Evolutionary conservation across 2,329 filamentous ascomycete species (phyloP), one percentile per base, ranked within the genome.

Genomic region (Chaetoscypha palmicola): DNA sequence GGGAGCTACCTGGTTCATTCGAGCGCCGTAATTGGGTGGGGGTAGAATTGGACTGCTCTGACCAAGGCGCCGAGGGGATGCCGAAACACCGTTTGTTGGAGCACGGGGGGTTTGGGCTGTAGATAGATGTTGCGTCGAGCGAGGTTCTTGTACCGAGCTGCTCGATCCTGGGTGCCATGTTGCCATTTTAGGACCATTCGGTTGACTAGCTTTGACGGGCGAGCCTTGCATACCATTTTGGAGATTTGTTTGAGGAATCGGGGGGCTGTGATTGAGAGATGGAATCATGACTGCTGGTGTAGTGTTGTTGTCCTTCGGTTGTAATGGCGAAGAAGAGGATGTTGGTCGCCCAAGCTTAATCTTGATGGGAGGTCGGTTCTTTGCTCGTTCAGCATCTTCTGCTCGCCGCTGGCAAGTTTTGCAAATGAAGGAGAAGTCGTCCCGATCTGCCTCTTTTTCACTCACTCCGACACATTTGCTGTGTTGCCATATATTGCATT

Each of bases 401-500:
- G 80, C 77, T 46, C 79, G 81, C 12, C 74, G 79, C 55, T 77
- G 79, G 68, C 92, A 98, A 37, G 83, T 79, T 24, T 69, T 69
- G 67, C 91, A 97, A 52, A 95, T 65, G 59, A 95, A 95, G 49
- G 86, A 81, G 58, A 97, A 97, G 53, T 94, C 86, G 1, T 87
- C 79, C 36, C 81, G 74, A 52, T 95, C 91, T 1, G 89, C 90
- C 50, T 90, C 84, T 47, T 75, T 69, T 56, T 94, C 77, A 35
- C 77, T 76, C 51, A 97, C 85, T 31, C 82, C 83, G 47, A 95
- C 76, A 60, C 92, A 98, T 57, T 85, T 87, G 70, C 89, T 94
- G 61, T 98, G 92, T 62, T 97, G 91, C 92, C 92, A 98, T 37
- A 94, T 83, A 60, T 83, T 94, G 70, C 92, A 98, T 54, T 74